Conservation (phyloP, 352 stramenopile species). For the Phytopythium cucurbitacearum region DNA sequence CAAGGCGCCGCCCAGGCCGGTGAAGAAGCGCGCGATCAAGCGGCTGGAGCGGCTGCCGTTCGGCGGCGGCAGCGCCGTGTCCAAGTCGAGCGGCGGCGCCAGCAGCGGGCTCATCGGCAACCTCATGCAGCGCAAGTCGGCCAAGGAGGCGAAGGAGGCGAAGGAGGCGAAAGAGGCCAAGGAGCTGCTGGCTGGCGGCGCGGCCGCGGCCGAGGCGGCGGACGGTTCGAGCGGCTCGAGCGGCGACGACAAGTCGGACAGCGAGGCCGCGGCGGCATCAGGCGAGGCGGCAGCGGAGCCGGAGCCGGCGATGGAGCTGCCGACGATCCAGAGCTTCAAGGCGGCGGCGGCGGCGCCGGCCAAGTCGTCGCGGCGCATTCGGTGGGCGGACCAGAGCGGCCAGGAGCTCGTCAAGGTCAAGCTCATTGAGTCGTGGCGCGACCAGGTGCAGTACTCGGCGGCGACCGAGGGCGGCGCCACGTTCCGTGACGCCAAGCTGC, state of each 20-base stretch:
- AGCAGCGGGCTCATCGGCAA: conserved; percentile 73
- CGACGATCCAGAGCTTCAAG: conserved; percentile 84
- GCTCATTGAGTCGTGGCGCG: conserved; percentile 83
- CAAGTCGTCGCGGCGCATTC: conserved; percentile 57
- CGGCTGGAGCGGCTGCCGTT: conserved; percentile 68
- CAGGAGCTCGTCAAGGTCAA: conserved; percentile 78
- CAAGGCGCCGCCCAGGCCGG: conserved; percentile 21
- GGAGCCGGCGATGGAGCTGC: conserved; percentile 42
- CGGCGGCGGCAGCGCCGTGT: conserved; percentile 44
- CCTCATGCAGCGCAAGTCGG: conserved; percentile 79
- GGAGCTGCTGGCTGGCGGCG: conserved; percentile 28
- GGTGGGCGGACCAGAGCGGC: conserved; percentile 76
- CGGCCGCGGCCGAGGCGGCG: conserved; percentile 18
- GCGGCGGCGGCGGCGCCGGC: conserved; percentile 25
- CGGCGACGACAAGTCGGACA: conserved; percentile 10
- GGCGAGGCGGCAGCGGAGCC: background rate
- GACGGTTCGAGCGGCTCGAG: conserved; percentile 13
- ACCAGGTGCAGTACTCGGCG: conserved; percentile 58
- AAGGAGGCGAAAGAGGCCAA: conserved; percentile 49
- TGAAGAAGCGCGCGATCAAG: conserved; percentile 76
- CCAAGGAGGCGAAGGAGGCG: conserved; percentile 47
- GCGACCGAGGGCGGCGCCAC: conserved; percentile 43
- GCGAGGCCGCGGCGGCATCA: background rate
- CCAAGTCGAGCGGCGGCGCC: conserved; percentile 37
- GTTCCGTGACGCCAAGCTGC: conserved; percentile 82